phyloP scores from a whole-genome alignment of 1,284 basidiomycete genomes.

The Sparassis latifolia region DNA sequence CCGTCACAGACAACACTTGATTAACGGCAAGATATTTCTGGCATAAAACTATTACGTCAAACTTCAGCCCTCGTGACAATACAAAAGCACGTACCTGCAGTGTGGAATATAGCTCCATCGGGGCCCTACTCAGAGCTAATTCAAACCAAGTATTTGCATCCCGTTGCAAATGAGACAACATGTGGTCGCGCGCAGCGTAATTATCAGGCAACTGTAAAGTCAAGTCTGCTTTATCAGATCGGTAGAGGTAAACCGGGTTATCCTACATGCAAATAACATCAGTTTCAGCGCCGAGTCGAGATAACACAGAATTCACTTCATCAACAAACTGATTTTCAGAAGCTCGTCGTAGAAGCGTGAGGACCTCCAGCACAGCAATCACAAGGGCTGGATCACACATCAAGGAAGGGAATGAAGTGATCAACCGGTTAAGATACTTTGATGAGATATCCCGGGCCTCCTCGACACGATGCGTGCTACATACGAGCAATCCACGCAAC shows the following conservation, averaged over 20 bases:
- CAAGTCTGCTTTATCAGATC: slow-evolving; percentile 72
- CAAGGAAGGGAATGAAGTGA: slow-evolving; percentile 91
- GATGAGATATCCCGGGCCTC: slow-evolving; percentile 81
- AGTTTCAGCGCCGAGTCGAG: neutral
- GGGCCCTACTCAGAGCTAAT: slow-evolving; percentile 80
- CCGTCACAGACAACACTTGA: slow-evolving; percentile 58
- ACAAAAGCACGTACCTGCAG: slow-evolving; percentile 58
- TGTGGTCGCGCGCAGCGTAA: slow-evolving; percentile 82
- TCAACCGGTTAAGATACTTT: slow-evolving; percentile 78
- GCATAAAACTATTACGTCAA: slow-evolving; percentile 3
- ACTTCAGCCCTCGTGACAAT: neutral
- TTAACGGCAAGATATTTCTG: slow-evolving; percentile 81
- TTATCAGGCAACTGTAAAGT: slow-evolving; percentile 83
- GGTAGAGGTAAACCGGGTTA: slow-evolving; percentile 81
- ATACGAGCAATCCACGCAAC: slow-evolving; percentile 71
- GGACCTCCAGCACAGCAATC: slow-evolving; percentile 84
- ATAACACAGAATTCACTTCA: slow-evolving; percentile 78
- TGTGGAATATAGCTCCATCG: slow-evolving; percentile 88
- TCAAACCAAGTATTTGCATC: slow-evolving; percentile 83
- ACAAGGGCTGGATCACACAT: slow-evolving; percentile 90
- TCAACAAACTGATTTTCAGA: slow-evolving; percentile 91
- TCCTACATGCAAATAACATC: slow-evolving; percentile 45
- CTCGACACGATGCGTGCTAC: slow-evolving; percentile 78
- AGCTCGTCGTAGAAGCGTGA: slow-evolving; percentile 83
- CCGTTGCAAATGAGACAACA: slow-evolving; percentile 68